Evolutionary conservation across 2,329 filamentous ascomycete genomes (phyloP).

Genomic region (Pseudopyrenochaeta lycopersici): DNA sequence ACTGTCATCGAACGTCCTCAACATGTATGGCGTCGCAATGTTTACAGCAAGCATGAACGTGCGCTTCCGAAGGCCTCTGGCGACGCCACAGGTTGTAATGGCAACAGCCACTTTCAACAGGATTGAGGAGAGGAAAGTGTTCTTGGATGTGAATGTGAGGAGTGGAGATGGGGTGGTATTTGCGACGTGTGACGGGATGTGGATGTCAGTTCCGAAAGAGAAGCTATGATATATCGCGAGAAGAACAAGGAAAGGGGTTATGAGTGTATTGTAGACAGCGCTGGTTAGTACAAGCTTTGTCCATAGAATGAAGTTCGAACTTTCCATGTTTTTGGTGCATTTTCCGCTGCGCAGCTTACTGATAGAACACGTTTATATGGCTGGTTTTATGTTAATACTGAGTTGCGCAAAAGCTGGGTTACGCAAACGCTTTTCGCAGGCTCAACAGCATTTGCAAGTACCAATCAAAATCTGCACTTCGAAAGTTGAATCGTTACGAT

Average conservation of each 20-base stretch:
- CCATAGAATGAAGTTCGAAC: no score
- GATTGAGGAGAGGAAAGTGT: conserved; percentile 8
- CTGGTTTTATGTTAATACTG: no score
- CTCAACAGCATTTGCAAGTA: no score
- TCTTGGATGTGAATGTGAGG: background rate
- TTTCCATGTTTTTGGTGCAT: no score
- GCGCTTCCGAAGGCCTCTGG: conserved; percentile 4
- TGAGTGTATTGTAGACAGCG: no score
- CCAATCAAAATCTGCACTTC: no score
- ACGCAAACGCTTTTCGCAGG: no score
- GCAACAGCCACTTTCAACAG: background rate
- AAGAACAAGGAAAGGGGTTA: background rate
- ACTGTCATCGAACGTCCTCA: conserved; percentile 3
- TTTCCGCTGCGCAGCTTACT: no score
- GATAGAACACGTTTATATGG: no score
- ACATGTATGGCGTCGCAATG: conserved; percentile 8
- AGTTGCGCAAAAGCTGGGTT: no score
- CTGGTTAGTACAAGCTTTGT: no score
- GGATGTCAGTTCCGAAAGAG: conserved; percentile 1
- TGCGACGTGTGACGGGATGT: conserved; percentile 4
- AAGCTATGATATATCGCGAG: background rate
- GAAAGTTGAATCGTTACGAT: no score
- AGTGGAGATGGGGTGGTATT: background rate
- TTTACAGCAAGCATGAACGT: conserved; percentile 10
- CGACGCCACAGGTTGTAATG: conserved; percentile 5